Evolutionary conservation across 2,329 filamentous ascomycete species (phyloP), one percentile per base, ranked within the genome.

Genomic region (Fusarium mexicanum): DNA sequence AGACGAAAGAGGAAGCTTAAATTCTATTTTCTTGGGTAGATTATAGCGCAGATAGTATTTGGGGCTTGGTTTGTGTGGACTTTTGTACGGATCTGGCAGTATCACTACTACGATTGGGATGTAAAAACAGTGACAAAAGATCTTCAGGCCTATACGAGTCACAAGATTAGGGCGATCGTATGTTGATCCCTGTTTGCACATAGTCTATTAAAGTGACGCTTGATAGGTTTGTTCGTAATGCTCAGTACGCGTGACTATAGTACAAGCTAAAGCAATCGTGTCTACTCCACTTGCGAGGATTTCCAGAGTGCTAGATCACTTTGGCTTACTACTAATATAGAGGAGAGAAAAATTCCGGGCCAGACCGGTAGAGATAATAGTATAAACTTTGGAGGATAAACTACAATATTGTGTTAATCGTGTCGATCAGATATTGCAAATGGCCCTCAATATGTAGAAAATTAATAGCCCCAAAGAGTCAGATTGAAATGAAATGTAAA

Each of bases 361-460:
- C n/a, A n/a, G n/a, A 3, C 8, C 16, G 35, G 8, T 17, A 37
- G 9, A 1, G n/a, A 8, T 8, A 1, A 37, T 1, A 9, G 16
- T 37, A 37, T 1, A 17, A 37, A 17, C 4, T 8, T 8, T 37
- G 1, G 1, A 1, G 14, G 14, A 9, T 35, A 0, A 8, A 16
- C 35, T 16, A 35, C 5, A 35, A 35, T 2, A 3, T 16, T 16
- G 14, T 35, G 2, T 16, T 18, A 7, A 18, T 24, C 5, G 11
- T 44, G 10, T 18, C n/a, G n/a, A n/a, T n/a, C n/a, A n/a, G n/a
- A n/a, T n/a, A n/a, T n/a, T n/a, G n/a, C n/a, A 44, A 0, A 5
- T 11, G 0, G 4, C 44, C 8, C 8, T 47, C 1, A 11, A 11
- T 10, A 11, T 16, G 4, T 29, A 22, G 2, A 12, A 22, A 16